A percentile compares a stretch with the other conserved stretches of the same genome.
Evolutionary conservation across 768 basidiomycete genomes (phyloP).

Genomic region (Termitomyces sp.): DNA sequence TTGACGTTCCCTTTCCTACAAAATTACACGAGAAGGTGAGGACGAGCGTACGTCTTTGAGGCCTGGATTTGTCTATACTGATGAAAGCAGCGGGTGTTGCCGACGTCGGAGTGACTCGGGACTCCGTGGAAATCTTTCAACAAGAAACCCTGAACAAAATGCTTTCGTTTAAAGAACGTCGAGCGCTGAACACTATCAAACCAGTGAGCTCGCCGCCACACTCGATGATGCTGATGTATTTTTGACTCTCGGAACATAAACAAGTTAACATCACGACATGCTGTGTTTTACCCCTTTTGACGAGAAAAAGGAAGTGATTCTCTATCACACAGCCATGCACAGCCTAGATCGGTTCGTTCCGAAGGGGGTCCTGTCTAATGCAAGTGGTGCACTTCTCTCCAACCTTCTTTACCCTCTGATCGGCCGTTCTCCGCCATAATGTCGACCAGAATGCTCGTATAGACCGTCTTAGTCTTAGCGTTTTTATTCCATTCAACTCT

Average conservation of each 20-base stretch:
- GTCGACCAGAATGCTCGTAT: background rate
- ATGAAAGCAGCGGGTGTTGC: background rate
- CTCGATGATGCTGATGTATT: background rate
- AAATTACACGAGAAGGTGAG: no score
- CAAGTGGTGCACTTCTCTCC: background rate
- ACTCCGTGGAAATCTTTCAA: background rate
- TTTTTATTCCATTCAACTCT: background rate
- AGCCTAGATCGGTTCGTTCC: background rate
- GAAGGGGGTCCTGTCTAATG: background rate
- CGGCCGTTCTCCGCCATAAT: background rate
- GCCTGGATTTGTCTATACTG: no score
- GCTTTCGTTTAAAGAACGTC: background rate
- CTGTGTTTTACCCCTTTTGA: background rate
- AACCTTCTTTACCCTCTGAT: background rate
- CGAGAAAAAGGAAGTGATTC: background rate
- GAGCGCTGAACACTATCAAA: background rate
- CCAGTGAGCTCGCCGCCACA: background rate
- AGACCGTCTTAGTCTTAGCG: no score
- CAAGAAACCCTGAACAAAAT: background rate
- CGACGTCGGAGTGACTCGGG: background rate
- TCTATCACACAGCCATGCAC: background rate
- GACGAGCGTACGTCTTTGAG: no score
- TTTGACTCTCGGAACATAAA: background rate
- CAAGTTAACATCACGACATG: background rate
- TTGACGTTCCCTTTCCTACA: no score